Evolutionary conservation across 768 basidiomycete species (phyloP).

Genomic region (Tylopilus cervinicoccineus): DNA sequence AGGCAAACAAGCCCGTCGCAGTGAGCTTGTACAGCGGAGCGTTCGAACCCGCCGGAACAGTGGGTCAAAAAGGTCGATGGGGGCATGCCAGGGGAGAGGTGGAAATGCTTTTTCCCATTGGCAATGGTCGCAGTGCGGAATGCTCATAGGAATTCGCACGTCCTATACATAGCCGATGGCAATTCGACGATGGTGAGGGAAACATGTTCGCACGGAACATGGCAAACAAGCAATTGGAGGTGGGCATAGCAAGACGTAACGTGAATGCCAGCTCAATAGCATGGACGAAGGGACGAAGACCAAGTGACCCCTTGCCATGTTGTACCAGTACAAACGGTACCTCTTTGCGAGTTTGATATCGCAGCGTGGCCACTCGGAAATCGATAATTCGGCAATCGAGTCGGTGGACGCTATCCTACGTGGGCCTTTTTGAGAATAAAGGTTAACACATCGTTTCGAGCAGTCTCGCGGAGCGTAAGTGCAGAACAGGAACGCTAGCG

Average conservation of each 20-base stretch:
- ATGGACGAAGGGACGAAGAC: slow-evolving; percentile 25
- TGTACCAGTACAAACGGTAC: slow-evolving; percentile 33
- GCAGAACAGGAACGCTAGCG: slow-evolving; percentile 14
- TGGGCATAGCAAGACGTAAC: neutral
- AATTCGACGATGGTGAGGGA: slow-evolving; percentile 24
- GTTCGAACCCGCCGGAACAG: slow-evolving; percentile 24
- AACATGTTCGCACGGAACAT: slow-evolving; percentile 18
- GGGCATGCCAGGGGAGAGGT: slow-evolving; percentile 14
- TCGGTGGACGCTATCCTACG: slow-evolving; percentile 36
- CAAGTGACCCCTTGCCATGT: slow-evolving; percentile 31
- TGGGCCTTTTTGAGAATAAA: slow-evolving; percentile 13
- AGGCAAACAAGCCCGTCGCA: slow-evolving; percentile 26
- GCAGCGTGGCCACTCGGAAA: slow-evolving; percentile 34
- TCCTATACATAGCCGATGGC: slow-evolving; percentile 17
- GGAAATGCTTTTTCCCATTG: neutral
- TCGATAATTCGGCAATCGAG: slow-evolving; percentile 29
- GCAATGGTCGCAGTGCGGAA: neutral
- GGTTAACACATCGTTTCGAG: neutral
- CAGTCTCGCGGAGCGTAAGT: slow-evolving; percentile 33
- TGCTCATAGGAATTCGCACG: neutral
- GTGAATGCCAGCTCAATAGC: slow-evolving; percentile 22
- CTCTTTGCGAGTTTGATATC: slow-evolving; percentile 33
- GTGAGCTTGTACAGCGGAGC: slow-evolving; percentile 28
- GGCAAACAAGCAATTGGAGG: slow-evolving; percentile 10
- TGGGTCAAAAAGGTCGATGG: slow-evolving; percentile 29